Percentiles rank a stretch among this genome's conserved stretches.
phyloP scores from a whole-genome alignment of 2,329 filamentous ascomycete genomes.

The Bipolaris cookei region DNA sequence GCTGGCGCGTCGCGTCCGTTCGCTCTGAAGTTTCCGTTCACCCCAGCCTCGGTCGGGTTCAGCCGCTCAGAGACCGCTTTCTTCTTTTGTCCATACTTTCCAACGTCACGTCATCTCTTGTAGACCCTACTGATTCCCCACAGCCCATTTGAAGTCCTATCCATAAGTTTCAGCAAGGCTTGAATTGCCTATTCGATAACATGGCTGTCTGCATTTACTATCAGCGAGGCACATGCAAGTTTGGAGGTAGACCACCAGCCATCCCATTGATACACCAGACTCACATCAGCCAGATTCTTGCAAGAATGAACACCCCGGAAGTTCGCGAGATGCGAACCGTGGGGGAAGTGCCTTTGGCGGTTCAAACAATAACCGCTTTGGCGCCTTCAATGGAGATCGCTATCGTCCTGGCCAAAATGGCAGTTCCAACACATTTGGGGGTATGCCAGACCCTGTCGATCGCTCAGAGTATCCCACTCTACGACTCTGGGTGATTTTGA shows the following conservation, averaged over 20 bases:
- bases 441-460: constrained; percentile 37
- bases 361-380: constrained; percentile 59
- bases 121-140: constrained; percentile 18
- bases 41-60: constrained; percentile 13
- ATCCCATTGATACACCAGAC: not conserved
- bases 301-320: constrained; percentile 65
- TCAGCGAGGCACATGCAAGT: constrained; percentile 68
- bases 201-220: constrained; percentile 68
- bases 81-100: constrained; percentile 9
- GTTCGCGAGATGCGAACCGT: constrained; percentile 35
- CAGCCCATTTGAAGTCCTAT: constrained; percentile 20
- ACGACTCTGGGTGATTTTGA: not conserved
- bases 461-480: too few relatives aligned
- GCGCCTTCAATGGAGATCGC: constrained; percentile 52
- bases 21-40: constrained; percentile 23
- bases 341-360: constrained; percentile 35
- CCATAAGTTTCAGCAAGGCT: not conserved
- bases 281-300: constrained; percentile 59
- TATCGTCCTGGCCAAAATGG: constrained; percentile 41
- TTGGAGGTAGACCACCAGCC: constrained; percentile 61
- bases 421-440: constrained; percentile 45
- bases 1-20: constrained; percentile 30
- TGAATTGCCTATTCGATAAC: constrained; percentile 4
- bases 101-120: constrained; percentile 10
- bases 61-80: constrained; percentile 9